A percentile compares a stretch with the other conserved stretches of the same genome.
Conservation (phyloP, 2,329 filamentous ascomycete genomes). For the Mariannaea elegans region DNA sequence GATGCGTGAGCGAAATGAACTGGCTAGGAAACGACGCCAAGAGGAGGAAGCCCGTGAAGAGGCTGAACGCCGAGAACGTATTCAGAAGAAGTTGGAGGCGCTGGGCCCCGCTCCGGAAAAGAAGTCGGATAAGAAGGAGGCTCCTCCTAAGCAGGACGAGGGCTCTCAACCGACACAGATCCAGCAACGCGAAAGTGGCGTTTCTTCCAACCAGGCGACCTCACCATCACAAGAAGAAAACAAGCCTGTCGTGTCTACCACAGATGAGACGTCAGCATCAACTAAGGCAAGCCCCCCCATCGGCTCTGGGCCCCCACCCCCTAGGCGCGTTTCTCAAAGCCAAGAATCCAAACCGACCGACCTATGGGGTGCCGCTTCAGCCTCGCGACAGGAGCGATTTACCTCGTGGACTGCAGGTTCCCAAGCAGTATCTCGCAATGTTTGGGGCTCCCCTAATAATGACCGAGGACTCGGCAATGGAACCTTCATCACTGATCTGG, state of each 20-base stretch:
- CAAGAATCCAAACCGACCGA: constrained; percentile 45
- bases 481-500: constrained; percentile 73
- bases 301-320: constrained; percentile 23
- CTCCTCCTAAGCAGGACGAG: constrained; percentile 52
- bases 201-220: constrained; percentile 13
- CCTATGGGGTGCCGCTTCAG: constrained; percentile 49
- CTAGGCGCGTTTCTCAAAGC: constrained; percentile 44
- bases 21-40: constrained; percentile 72
- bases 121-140: constrained; percentile 64
- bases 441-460: constrained; percentile 79
- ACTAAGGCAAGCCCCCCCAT: constrained; percentile 26
- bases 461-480: constrained; percentile 80
- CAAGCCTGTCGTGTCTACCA: constrained; percentile 7
- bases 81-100: constrained; percentile 76
- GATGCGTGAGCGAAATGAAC: constrained; percentile 76
- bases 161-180: constrained; percentile 43
- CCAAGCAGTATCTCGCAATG: constrained; percentile 63
- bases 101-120: constrained; percentile 72
- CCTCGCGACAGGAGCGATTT: constrained; percentile 57
- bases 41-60: constrained; percentile 78
- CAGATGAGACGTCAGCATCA: constrained; percentile 22
- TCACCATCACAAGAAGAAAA: constrained; percentile 32
- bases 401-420: constrained; percentile 58
- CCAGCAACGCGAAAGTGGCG: constrained; percentile 44
- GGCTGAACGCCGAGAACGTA: constrained; percentile 74